phyloP scores from a whole-genome alignment of 352 stramenopile species.

The Phytophthora lateralis region DNA sequence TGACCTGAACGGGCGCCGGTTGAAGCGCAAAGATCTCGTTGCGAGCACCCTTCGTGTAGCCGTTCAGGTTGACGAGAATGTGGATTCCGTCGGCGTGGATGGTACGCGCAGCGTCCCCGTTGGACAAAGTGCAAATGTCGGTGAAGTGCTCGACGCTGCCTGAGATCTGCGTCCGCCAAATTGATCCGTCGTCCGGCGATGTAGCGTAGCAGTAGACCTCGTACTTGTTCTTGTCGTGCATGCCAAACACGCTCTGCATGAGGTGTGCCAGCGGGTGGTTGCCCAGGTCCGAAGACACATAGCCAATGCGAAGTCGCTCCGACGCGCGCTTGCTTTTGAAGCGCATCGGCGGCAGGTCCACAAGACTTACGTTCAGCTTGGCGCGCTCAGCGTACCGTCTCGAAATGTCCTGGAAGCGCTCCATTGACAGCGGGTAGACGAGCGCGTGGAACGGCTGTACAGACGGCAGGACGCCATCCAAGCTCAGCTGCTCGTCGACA shows the following conservation, averaged over 20 bases:
- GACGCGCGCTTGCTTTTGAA: slow-evolving; percentile 69
- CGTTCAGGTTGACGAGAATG: slow-evolving; percentile 93
- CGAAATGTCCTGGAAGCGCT: slow-evolving; percentile 79
- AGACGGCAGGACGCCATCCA: slow-evolving; percentile 72
- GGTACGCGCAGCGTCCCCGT: slow-evolving; percentile 70
- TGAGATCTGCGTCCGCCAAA: slow-evolving; percentile 85
- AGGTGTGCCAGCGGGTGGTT: slow-evolving; percentile 93
- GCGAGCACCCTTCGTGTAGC: slow-evolving; percentile 92
- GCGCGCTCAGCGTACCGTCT: slow-evolving; percentile 80
- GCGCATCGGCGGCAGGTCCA: slow-evolving; percentile 77
- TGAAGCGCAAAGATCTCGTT: slow-evolving; percentile 94
- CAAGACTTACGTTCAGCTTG: slow-evolving; percentile 87
- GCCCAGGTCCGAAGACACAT: slow-evolving; percentile 91
- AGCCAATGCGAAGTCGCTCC: slow-evolving; percentile 84
- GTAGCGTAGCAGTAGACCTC: slow-evolving; percentile 93
- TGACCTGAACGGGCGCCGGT: slow-evolving; percentile 89
- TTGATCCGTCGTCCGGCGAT: slow-evolving; percentile 74
- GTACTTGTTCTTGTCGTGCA: slow-evolving; percentile 88
- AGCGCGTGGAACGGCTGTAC: slow-evolving; percentile 94
- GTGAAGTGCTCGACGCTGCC: slow-evolving; percentile 89
- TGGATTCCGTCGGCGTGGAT: slow-evolving; percentile 91
- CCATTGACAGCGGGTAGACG: slow-evolving; percentile 88
- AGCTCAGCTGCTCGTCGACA: slow-evolving; percentile 64
- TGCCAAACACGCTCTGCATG: slow-evolving; percentile 91
- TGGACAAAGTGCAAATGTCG: slow-evolving; percentile 74